Base-by-base conservation (phyloP, 1,139 yeast species). In the Saccharomyces pastorianus region DNA sequence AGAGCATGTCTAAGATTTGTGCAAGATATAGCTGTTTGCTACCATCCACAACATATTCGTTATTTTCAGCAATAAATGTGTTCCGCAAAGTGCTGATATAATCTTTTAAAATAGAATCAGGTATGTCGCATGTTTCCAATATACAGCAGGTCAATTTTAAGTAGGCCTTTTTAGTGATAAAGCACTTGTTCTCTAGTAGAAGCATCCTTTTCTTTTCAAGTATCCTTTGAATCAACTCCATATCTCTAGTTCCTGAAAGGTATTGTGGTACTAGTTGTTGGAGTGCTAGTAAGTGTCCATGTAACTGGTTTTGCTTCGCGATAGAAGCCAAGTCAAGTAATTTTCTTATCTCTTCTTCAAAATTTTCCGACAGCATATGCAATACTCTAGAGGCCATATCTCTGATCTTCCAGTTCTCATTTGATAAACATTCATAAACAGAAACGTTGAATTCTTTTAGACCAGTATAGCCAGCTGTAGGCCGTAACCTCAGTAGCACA, bases 351-450 rank as follows among this genome's bases (percentile, higher is more conserved):
- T 64, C 65, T n/a, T 66, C 60, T 6, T 64, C 65, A 1, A 65
- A 69, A 25, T 70, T 67, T 8, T 71, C 67, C 1, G 76, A 68
- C 55, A 86, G 70, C 0, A 84, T 72, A 0, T 85, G 80, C 1
- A 88, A 64, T 3, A 90, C 80, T 64, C 85, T 76, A 0, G 96
- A 89, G 0, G 95, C 85, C 79, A 88, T 80, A 66, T 90, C 96
- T 57, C 99, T 77, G 2, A 91, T 78, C 62, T 88, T 89, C 96
- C 96, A 91, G 54, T 77, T 74, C 49, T 71, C 72, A 59, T 82
- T 76, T 1, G 72, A 71, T 46, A 87, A 68, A 57, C 85, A 80
- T 2, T 65, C 58, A 17, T 73, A 58, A 14, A 88, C 71, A 25
- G 78, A 66, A 0, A 75, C 75, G 50, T 73, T 68, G 61, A 86